These are phyloP conservation scores for Zymoseptoria brevis DNA, from an alignment of 2,329 filamentous ascomycete species.

Conservation along the genomic window DNA sequence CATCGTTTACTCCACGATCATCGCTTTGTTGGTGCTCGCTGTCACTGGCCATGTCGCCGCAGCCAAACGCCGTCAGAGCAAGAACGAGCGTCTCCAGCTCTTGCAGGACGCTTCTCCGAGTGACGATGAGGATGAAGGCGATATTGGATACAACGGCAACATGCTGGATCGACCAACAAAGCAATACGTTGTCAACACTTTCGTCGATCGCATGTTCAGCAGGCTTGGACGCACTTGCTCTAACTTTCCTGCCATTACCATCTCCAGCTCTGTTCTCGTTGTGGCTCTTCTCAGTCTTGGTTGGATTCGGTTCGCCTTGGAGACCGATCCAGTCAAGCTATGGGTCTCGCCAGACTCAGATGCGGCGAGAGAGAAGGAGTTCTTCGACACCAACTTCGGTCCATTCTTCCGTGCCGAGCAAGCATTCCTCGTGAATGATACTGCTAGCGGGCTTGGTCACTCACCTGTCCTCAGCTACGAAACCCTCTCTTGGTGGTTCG, in stretches of 20 bases:
- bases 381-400: conserved; percentile 88
- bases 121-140: conserved; percentile 90
- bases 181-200: conserved; percentile 75
- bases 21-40: conserved; percentile 58
- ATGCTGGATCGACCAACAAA: conserved; percentile 71
- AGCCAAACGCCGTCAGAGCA: conserved; percentile 62
- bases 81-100: conserved; percentile 74
- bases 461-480: conserved; percentile 82
- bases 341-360: conserved; percentile 95
- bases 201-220: conserved; percentile 73
- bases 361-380: conserved; percentile 85
- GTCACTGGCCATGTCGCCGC: conserved; percentile 69
- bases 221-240: conserved; percentile 73
- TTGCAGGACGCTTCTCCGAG: conserved; percentile 76
- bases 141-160: conserved; percentile 66
- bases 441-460: conserved; percentile 46
- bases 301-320: conserved; percentile 82
- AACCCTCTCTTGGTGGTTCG: conserved; percentile 88
- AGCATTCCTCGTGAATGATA: conserved; percentile 88
- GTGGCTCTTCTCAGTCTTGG: conserved; percentile 76
- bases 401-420: conserved; percentile 95
- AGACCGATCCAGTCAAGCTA: conserved; percentile 79
- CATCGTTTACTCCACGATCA: conserved; percentile 68
- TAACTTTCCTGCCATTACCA: conserved; percentile 76
- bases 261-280: conserved; percentile 63